phyloP scores from a whole-genome alignment of 495 filamentous ascomycete species.

The Aspergillus panamensis region DNA sequence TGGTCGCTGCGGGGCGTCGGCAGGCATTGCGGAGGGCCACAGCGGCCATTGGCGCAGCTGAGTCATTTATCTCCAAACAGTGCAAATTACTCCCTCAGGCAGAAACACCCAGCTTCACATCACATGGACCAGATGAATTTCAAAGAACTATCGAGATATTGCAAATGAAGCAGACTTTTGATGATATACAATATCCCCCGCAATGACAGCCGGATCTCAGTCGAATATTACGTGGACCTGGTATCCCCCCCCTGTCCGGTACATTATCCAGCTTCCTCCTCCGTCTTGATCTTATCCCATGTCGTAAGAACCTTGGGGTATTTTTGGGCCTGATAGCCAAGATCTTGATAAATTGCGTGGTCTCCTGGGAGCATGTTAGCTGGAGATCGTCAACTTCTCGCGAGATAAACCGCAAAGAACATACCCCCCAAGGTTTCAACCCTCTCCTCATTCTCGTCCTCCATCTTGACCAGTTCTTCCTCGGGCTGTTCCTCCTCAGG shows the following conservation, averaged over 20 bases:
- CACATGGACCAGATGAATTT: too few relatives aligned
- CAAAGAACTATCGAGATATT: too few relatives aligned
- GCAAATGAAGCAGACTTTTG: too few relatives aligned
- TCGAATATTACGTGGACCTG: too few relatives aligned
- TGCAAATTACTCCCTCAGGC: background rate
- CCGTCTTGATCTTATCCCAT: slow-evolving; percentile 33
- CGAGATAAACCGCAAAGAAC: background rate
- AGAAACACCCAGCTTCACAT: too few relatives aligned
- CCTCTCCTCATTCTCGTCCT: slow-evolving; percentile 59
- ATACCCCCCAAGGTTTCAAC: slow-evolving; percentile 52
- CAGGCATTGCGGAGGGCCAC: background rate
- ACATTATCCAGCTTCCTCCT: too few relatives aligned
- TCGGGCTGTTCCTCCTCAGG: slow-evolving; percentile 57
- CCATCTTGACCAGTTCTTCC: slow-evolving; percentile 56
- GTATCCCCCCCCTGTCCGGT: too few relatives aligned
- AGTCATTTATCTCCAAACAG: background rate
- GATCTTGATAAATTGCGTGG: slow-evolving; percentile 51
- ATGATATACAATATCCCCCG: too few relatives aligned
- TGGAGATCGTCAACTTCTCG: background rate
- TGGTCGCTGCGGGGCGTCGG: background rate
- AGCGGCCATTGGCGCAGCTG: background rate
- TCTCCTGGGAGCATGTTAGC: slow-evolving; percentile 34
- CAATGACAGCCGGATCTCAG: too few relatives aligned
- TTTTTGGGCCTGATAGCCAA: slow-evolving; percentile 50
- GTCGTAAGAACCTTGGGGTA: slow-evolving; percentile 48